Evolutionary conservation across 2,329 filamentous ascomycete genomes (phyloP).

Genomic region (Acrocalymma vagum): DNA sequence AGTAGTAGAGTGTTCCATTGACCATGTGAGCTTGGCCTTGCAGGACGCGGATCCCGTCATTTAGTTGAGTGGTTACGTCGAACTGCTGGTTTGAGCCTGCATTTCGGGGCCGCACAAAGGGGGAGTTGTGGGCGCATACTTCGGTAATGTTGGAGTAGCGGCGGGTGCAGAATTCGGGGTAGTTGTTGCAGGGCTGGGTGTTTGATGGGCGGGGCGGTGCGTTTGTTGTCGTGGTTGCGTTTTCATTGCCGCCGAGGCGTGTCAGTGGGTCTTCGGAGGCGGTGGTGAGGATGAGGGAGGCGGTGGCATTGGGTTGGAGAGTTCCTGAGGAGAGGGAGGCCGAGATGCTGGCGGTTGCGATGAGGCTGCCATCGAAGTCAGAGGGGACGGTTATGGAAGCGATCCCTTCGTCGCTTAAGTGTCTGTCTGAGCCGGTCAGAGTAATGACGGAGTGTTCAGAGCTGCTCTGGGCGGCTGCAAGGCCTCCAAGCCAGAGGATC

Average conservation of each 20-base stretch:
- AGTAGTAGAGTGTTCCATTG: conserved; percentile 76
- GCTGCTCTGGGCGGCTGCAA: conserved; percentile 31
- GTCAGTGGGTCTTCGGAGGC: conserved; percentile 31
- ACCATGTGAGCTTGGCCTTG: conserved; percentile 68
- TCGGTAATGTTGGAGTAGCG: conserved; percentile 53
- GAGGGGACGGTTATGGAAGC: conserved; percentile 36
- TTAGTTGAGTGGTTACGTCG: conserved; percentile 46
- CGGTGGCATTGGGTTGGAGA: conserved; percentile 36
- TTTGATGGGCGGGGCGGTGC: conserved; percentile 43
- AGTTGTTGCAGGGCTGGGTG: conserved; percentile 53
- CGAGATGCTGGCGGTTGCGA: conserved; percentile 29
- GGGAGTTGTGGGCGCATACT: conserved; percentile 51
- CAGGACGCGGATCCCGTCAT: conserved; percentile 55
- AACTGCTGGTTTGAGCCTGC: conserved; percentile 48
- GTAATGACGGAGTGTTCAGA: conserved; percentile 35
- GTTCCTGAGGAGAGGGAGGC: conserved; percentile 10
- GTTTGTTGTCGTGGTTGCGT: conserved; percentile 34
- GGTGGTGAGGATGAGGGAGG: conserved; percentile 17
- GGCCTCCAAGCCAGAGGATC: conserved; percentile 33
- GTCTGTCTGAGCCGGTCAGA: conserved; percentile 27
- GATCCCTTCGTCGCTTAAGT: conserved; percentile 25
- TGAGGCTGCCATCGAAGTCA: conserved; percentile 37
- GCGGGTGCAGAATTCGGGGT: conserved; percentile 48
- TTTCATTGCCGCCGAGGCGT: conserved; percentile 33
- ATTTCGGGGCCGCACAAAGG: conserved; percentile 44